Conservation (phyloP, 495 filamentous ascomycete genomes). For the Podospora anserina region DNA sequence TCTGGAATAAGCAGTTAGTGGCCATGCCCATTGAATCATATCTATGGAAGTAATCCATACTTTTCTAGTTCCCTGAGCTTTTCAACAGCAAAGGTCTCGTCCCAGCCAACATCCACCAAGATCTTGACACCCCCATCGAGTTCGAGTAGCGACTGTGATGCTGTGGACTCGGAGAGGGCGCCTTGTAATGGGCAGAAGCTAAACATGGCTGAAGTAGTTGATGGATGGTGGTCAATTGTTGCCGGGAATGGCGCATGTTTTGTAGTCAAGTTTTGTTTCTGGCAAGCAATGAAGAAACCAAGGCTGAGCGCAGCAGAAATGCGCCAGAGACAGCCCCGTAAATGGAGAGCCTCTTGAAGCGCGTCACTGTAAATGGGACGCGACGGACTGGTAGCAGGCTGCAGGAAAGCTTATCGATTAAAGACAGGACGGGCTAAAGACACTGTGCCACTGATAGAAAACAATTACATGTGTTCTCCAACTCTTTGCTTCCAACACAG, state of each 20-base stretch:
- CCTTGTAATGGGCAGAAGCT: slow-evolving; percentile 90
- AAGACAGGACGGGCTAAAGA: not conserved
- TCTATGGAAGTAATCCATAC: slow-evolving; percentile 40
- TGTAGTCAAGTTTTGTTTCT: not conserved
- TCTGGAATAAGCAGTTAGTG: slow-evolving; percentile 43
- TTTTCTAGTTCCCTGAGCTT: slow-evolving; percentile 85
- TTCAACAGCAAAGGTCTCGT: slow-evolving; percentile 76
- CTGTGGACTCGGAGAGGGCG: slow-evolving; percentile 78
- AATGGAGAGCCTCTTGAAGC: not conserved
- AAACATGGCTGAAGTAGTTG: slow-evolving; percentile 62
- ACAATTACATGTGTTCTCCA: not conserved
- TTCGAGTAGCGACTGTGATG: slow-evolving; percentile 91
- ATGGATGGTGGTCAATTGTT: slow-evolving; percentile 6
- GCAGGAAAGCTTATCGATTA: not conserved
- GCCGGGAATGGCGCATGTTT: slow-evolving; percentile 16
- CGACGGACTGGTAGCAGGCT: not conserved
- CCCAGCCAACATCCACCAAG: slow-evolving; percentile 93
- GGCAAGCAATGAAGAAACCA: not conserved
- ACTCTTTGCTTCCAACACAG: not conserved
- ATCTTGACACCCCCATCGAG: slow-evolving; percentile 96
- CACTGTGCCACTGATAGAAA: not conserved
- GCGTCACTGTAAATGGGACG: not conserved
- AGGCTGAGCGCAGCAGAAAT: not conserved
- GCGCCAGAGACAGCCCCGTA: slow-evolving; percentile 13
- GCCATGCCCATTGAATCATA: not conserved